Evolutionary conservation across 768 basidiomycete species (phyloP).

Genomic region (Termitomyces sp.): DNA sequence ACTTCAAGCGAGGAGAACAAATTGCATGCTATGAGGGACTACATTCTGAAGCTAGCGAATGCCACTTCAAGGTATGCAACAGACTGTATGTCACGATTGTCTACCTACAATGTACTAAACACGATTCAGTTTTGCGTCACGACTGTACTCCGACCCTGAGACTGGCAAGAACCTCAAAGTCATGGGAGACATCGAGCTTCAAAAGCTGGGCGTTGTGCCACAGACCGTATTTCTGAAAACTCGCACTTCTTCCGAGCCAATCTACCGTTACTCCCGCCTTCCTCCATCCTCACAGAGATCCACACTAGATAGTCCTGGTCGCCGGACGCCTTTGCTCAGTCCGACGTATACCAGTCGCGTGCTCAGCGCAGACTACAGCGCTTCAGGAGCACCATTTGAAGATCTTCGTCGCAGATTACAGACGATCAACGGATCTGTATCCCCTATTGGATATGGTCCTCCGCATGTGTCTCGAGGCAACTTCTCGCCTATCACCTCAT

Average conservation of each 20-base stretch:
- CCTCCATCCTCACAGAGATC: slow-evolving; percentile 33
- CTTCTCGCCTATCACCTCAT: slow-evolving; percentile 29
- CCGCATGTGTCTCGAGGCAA: slow-evolving; percentile 33
- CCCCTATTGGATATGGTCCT: slow-evolving; percentile 48
- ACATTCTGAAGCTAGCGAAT: slow-evolving; percentile 78
- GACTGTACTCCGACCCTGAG: slow-evolving; percentile 58
- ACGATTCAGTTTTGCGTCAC: slow-evolving; percentile 56
- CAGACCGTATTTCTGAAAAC: slow-evolving; percentile 85
- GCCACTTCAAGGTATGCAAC: slow-evolving; percentile 63
- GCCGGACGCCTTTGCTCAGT: slow-evolving; percentile 40
- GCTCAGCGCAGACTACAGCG: slow-evolving; percentile 40
- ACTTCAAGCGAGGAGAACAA: slow-evolving; percentile 76
- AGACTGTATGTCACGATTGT: not conserved
- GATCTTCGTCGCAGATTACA: slow-evolving; percentile 74
- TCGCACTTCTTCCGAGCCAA: slow-evolving; percentile 33
- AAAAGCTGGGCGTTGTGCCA: slow-evolving; percentile 84
- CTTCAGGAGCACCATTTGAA: slow-evolving; percentile 60
- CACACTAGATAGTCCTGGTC: slow-evolving; percentile 23
- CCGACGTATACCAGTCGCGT: slow-evolving; percentile 45
- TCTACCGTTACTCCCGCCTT: slow-evolving; percentile 33
- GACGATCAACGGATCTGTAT: slow-evolving; percentile 66
- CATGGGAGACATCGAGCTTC: slow-evolving; percentile 68
- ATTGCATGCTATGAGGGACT: slow-evolving; percentile 83
- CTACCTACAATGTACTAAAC: not conserved
- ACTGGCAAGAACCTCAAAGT: slow-evolving; percentile 58